These are phyloP conservation scores for Ceratocystis albifundus DNA, from an alignment of 2,329 filamentous ascomycete genomes.

Conservation along the genomic window DNA sequence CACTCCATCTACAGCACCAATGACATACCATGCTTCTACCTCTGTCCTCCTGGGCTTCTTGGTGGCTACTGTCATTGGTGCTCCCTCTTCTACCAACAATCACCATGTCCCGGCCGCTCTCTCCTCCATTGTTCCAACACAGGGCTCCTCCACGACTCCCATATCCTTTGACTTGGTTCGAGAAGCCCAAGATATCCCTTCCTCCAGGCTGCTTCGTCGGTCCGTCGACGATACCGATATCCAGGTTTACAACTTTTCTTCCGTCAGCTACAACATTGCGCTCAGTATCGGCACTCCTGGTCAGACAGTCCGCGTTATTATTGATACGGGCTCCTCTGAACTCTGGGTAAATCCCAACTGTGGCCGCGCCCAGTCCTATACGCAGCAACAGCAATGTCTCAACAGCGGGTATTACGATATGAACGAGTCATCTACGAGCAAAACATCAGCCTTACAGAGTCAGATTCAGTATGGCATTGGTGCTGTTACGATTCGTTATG, in stretches of 20 bases:
- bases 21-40: slow-evolving; percentile 12
- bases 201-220: slow-evolving; percentile 13
- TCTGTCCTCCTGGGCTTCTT: slow-evolving; percentile 16
- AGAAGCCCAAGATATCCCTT: slow-evolving; percentile 13
- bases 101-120: slow-evolving; percentile 11
- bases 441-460: slow-evolving; percentile 22
- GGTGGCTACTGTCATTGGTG: slow-evolving; percentile 8
- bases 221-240: slow-evolving; percentile 22
- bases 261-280: slow-evolving; percentile 33
- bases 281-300: slow-evolving; percentile 32
- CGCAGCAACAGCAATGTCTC: slow-evolving; percentile 23
- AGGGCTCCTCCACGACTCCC: neutral
- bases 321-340: slow-evolving; percentile 35
- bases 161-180: slow-evolving; percentile 18
- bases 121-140: neutral
- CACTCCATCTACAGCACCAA: neutral
- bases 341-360: slow-evolving; percentile 36
- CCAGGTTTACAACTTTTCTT: slow-evolving; percentile 24
- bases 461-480: slow-evolving; percentile 29
- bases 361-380: slow-evolving; percentile 21
- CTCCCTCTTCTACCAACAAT: slow-evolving; percentile 3
- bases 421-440: slow-evolving; percentile 26
- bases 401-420: slow-evolving; percentile 24
- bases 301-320: slow-evolving; percentile 32
- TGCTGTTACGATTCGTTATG: slow-evolving; percentile 27